Conservation (phyloP, 2,329 filamentous ascomycete genomes). For the Byssochlamys sp. region DNA sequence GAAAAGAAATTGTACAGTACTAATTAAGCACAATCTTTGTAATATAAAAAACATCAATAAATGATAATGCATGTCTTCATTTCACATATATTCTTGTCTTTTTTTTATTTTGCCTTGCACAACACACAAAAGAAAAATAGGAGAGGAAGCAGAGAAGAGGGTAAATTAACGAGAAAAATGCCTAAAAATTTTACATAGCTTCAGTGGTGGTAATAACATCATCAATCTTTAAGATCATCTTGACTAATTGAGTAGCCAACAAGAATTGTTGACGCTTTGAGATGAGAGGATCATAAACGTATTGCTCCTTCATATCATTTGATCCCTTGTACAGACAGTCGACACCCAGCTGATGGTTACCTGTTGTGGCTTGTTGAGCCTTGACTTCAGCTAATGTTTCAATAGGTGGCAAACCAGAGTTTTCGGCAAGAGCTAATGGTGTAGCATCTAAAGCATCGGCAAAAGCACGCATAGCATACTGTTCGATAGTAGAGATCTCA, state of each 20-base stretch:
- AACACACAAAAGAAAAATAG: too few relatives aligned
- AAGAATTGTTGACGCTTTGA: conserved; percentile 95
- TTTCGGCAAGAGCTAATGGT: conserved; percentile 93
- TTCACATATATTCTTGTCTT: too few relatives aligned
- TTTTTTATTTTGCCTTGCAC: too few relatives aligned
- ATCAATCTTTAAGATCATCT: conserved; percentile 97
- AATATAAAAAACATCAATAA: too few relatives aligned
- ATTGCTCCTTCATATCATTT: conserved; percentile 96
- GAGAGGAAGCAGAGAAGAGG: too few relatives aligned
- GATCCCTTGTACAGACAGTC: conserved; percentile 94
- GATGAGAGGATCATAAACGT: conserved; percentile 96
- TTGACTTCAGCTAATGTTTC: conserved; percentile 91
- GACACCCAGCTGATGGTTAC: conserved; percentile 70
- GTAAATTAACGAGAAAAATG: too few relatives aligned
- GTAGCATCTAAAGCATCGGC: conserved; percentile 86
- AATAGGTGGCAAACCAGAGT: conserved; percentile 90
- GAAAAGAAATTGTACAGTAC: conserved; percentile 99
- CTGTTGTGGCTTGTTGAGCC: conserved; percentile 86
- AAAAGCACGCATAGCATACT: conserved; percentile 98
- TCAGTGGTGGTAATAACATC: too few relatives aligned
- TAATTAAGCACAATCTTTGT: too few relatives aligned
- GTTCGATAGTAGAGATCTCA: conserved; percentile 83
- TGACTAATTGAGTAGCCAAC: conserved; percentile 90
- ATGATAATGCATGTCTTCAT: too few relatives aligned
- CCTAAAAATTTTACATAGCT: too few relatives aligned